Conservation (phyloP, 1,284 basidiomycete genomes). For the Caloboletus firmus region DNA sequence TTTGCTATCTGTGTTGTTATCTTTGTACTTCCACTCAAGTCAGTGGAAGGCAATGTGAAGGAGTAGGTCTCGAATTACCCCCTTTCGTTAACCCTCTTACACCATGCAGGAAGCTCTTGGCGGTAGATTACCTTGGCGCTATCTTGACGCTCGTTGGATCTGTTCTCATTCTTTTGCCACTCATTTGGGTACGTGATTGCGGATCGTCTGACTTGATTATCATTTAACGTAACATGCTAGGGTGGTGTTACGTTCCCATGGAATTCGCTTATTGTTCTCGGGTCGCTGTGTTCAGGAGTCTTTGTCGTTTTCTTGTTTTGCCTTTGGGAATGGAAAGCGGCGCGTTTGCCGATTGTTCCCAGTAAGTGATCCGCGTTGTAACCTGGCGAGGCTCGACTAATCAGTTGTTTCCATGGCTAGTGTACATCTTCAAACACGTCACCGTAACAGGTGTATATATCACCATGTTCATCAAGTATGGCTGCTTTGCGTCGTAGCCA, state of each 20-base stretch:
- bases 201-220: background rate
- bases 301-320: constrained; percentile 60
- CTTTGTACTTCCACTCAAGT: constrained; percentile 65
- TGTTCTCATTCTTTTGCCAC: constrained; percentile 61
- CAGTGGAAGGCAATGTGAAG: constrained; percentile 57
- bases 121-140: constrained; percentile 66
- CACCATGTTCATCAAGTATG: constrained; percentile 65
- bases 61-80: constrained; percentile 31
- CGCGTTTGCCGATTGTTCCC: constrained; percentile 66
- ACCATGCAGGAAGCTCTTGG: constrained; percentile 55
- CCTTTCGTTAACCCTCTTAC: background rate
- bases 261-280: constrained; percentile 63
- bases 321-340: constrained; percentile 71
- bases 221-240: constrained; percentile 33
- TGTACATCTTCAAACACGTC: constrained; percentile 70
- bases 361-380: constrained; percentile 41
- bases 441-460: constrained; percentile 71
- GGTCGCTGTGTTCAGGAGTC: constrained; percentile 58
- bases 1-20: constrained; percentile 53
- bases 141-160: constrained; percentile 61
- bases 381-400: background rate
- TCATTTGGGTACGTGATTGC: constrained; percentile 62
- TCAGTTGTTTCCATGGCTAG: constrained; percentile 31
- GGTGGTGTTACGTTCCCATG: constrained; percentile 71
- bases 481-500: background rate